phyloP scores from a whole-genome alignment of 495 filamentous ascomycete species.

The Sordaria brevicollis region DNA sequence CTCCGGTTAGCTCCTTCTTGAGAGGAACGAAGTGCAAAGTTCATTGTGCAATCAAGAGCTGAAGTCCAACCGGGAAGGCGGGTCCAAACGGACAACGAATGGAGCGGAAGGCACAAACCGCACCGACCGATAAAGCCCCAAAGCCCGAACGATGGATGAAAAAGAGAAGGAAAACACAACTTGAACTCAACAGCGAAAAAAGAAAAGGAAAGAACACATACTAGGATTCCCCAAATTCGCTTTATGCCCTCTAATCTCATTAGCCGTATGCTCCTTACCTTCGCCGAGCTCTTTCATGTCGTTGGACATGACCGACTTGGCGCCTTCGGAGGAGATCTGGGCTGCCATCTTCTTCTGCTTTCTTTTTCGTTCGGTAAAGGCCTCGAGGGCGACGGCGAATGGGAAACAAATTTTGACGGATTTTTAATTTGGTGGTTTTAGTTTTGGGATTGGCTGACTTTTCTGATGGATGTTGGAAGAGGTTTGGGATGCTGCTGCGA shows the following conservation, averaged over 20 bases:
- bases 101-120: too few species aligned
- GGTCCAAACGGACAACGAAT: too few species aligned
- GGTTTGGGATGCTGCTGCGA: not conserved
- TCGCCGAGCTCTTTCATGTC: constrained; percentile 30
- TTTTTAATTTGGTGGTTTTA: too few species aligned
- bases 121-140: too few species aligned
- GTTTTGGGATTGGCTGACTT: too few species aligned
- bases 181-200: too few species aligned
- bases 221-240: constrained; percentile 20
- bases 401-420: too few species aligned
- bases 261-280: constrained; percentile 24
- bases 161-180: not conserved
- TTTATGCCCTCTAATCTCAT: constrained; percentile 20
- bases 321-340: constrained; percentile 22
- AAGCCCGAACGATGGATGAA: too few species aligned
- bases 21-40: not conserved
- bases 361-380: not conserved
- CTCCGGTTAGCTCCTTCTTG: not conserved
- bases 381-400: too few species aligned
- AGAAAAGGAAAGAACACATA: not conserved
- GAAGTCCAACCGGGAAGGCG: too few species aligned
- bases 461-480: too few species aligned
- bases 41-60: not conserved
- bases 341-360: not conserved
- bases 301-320: constrained; percentile 27